These are phyloP conservation scores for Tubosaeta sp. DNA, from an alignment of 768 basidiomycete genomes.

Conservation along the genomic window DNA sequence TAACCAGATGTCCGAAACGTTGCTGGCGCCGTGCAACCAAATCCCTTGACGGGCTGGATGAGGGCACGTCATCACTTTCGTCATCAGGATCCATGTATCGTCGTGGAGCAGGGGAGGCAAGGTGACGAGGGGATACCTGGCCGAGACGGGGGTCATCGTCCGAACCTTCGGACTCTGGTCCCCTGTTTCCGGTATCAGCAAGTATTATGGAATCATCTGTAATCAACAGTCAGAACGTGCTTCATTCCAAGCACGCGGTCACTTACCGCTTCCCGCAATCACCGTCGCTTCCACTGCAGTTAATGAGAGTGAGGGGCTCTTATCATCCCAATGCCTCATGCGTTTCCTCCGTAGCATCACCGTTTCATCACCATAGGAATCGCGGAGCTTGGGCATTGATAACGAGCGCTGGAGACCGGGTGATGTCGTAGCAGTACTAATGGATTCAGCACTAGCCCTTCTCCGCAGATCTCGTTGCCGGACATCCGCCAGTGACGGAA, in stretches of 20 bases:
- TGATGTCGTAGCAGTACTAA: constrained; percentile 2
- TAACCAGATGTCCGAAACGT: constrained; percentile 22
- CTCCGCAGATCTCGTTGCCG: constrained; percentile 17
- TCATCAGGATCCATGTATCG: constrained; percentile 34
- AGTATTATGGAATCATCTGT: constrained; percentile 50
- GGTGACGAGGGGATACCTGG: constrained; percentile 65
- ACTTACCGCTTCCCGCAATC: constrained; percentile 34
- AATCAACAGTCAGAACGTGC: constrained; percentile 2
- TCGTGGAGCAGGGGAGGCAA: constrained; percentile 57
- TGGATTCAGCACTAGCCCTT: constrained; percentile 16
- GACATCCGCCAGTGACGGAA: constrained; percentile 36
- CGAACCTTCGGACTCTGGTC: constrained; percentile 35
- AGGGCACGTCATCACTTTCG: constrained; percentile 45
- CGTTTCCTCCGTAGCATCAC: constrained; percentile 18
- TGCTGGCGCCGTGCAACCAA: constrained; percentile 38
- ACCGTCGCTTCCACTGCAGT: constrained; percentile 25
- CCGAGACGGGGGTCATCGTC: constrained; percentile 64
- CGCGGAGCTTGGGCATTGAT: constrained; percentile 21
- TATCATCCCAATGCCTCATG: constrained; percentile 21
- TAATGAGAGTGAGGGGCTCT: constrained; percentile 14
- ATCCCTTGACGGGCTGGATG: constrained; percentile 46
- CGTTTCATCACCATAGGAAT: constrained; percentile 12
- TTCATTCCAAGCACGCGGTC: not conserved
- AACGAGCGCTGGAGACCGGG: constrained; percentile 22
- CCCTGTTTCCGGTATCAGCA: not conserved